Conservation (phyloP, 75 land plant species). For the Isoetes taiwanensis region DNA sequence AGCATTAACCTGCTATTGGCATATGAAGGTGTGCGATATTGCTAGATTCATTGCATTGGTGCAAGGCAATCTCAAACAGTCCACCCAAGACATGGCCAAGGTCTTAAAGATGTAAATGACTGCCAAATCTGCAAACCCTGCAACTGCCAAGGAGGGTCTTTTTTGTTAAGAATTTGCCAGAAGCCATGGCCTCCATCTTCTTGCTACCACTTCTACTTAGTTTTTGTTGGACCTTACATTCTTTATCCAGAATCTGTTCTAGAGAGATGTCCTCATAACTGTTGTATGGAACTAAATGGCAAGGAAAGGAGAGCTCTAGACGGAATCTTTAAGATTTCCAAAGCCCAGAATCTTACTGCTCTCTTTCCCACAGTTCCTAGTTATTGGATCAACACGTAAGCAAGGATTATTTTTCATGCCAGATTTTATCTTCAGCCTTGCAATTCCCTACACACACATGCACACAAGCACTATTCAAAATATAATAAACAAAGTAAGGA, state of each 20-base stretch:
- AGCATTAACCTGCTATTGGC: background rate
- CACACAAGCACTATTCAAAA: too few species aligned
- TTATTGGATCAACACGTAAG: conserved; percentile 41
- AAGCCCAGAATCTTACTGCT: conserved; percentile 18
- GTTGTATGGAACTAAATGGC: conserved; percentile 13
- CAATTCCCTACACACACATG: too few species aligned
- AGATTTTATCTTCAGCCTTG: too few species aligned
- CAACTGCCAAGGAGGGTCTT: background rate
- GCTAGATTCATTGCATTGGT: background rate
- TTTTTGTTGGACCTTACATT: conserved; percentile 10
- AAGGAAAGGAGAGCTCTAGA: conserved; percentile 18
- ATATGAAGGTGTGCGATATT: background rate
- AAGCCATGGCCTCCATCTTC: conserved; percentile 15
- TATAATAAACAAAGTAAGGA: too few species aligned
- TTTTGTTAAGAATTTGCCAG: conserved; percentile 16
- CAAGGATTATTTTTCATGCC: too few species aligned
- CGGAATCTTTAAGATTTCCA: conserved; percentile 27
- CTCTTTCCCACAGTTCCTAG: conserved; percentile 39
- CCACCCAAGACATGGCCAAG: conserved; percentile 22
- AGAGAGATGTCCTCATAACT: conserved; percentile 27
- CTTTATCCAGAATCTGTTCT: conserved; percentile 52
- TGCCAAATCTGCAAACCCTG: background rate
- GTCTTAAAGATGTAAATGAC: conserved; percentile 10
- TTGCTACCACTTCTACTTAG: conserved; percentile 19
- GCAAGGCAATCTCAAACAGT: background rate